Conservation (phyloP, 1,284 basidiomycete species). For the Leccinum pseudoinsigne region DNA sequence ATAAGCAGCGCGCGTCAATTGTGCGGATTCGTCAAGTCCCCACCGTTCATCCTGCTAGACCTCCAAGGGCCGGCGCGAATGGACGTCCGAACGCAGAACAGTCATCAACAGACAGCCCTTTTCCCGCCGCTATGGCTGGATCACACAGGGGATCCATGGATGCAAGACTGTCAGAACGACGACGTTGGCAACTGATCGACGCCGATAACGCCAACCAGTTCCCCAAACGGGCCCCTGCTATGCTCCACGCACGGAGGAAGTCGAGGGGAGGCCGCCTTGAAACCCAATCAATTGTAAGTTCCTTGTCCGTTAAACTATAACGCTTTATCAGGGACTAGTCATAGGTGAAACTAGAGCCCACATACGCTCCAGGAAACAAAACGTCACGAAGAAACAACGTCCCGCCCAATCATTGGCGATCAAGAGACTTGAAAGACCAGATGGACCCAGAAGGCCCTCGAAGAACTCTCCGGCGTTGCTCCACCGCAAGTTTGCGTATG, state of each 20-base stretch:
- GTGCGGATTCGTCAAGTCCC: not conserved
- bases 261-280: not conserved
- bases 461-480: not conserved
- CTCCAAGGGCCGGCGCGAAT: not conserved
- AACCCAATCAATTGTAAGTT: not conserved
- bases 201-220: not conserved
- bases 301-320: not conserved
- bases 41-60: not conserved
- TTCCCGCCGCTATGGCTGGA: no score
- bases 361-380: not conserved
- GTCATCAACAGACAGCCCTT: not conserved
- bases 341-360: not conserved
- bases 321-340: not conserved
- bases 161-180: not conserved
- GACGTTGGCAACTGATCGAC: not conserved
- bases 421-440: not conserved
- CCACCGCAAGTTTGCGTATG: not conserved
- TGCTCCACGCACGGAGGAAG: not conserved
- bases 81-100: not conserved
- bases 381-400: not conserved
- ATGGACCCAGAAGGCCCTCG: not conserved
- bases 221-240: not conserved
- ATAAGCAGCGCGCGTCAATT: not conserved
- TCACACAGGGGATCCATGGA: not conserved
- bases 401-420: not conserved